These are phyloP conservation scores for Solanum bulbocastanum DNA, from an alignment of 257 asterid genomes.

Conservation along the genomic window DNA sequence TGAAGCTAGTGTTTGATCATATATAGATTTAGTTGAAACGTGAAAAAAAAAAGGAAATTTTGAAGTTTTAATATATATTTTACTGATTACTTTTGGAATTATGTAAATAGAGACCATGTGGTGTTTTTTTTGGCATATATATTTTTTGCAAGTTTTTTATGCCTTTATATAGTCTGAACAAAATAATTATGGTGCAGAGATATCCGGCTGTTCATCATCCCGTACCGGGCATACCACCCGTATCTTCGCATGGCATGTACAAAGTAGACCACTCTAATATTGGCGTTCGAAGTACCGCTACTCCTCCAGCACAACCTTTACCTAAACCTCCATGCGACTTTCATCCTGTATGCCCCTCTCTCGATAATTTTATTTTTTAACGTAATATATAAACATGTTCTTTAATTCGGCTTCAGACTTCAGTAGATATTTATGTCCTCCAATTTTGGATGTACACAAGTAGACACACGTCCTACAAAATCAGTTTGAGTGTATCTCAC, in stretches of 20 bases:
- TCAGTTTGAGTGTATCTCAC: too few relatives aligned
- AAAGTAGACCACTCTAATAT: slow-evolving; percentile 38
- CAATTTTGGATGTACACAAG: too few relatives aligned
- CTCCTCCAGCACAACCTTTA: slow-evolving; percentile 30
- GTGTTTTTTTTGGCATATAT: not conserved
- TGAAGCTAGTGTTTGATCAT: not conserved
- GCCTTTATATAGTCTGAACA: not conserved
- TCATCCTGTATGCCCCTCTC: slow-evolving; percentile 45
- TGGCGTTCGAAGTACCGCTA: slow-evolving; percentile 15
- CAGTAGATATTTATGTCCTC: fast-evolving
- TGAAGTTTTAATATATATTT: not conserved
- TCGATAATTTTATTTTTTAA: not conserved
- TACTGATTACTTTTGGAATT: not conserved
- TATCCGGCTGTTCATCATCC: slow-evolving; percentile 25
- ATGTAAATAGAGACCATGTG: not conserved
- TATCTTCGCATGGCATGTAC: slow-evolving; percentile 19
- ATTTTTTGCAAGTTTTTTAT: not conserved
- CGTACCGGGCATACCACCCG: slow-evolving; percentile 37
- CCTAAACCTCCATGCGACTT: slow-evolving; percentile 57
- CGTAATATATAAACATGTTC: too few relatives aligned
- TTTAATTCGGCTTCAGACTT: too few relatives aligned
- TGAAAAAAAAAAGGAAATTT: too few relatives aligned
- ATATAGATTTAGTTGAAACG: not conserved
- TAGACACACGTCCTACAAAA: not conserved
- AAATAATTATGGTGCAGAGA: slow-evolving; percentile 27